phyloP scores from a whole-genome alignment of 495 filamentous ascomycete genomes.

The Trichocladium antarcticum region DNA sequence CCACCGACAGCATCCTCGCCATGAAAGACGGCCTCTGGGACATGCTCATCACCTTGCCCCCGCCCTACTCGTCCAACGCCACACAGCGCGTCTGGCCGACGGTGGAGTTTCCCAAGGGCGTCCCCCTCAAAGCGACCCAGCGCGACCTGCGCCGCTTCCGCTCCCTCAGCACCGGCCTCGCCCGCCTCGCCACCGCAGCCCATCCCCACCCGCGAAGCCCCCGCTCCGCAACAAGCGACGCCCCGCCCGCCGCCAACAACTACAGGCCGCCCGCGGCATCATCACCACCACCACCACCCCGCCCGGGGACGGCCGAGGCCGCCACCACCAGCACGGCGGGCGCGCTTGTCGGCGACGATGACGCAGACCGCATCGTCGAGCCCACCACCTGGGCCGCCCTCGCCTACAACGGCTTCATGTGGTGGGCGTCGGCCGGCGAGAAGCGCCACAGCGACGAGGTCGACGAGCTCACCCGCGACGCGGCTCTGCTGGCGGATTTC shows the following conservation, averaged over 20 bases:
- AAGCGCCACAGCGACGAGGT: constrained; percentile 46
- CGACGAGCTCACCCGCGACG: constrained; percentile 40
- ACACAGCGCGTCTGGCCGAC: constrained; percentile 61
- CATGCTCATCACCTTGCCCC: constrained; percentile 69
- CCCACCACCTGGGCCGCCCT: constrained; percentile 79
- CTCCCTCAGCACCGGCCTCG: constrained; percentile 56
- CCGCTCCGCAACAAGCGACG: constrained; percentile 16
- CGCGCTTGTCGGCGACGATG: constrained; percentile 20
- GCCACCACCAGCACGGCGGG: background rate
- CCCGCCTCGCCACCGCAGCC: constrained; percentile 34
- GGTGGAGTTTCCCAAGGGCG: constrained; percentile 51
- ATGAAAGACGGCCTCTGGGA: constrained; percentile 83
- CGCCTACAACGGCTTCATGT: constrained; percentile 87
- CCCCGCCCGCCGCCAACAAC: constrained; percentile 4
- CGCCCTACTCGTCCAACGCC: constrained; percentile 41
- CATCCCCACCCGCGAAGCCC: constrained; percentile 13
- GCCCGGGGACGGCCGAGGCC: background rate
- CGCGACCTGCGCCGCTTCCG: constrained; percentile 74
- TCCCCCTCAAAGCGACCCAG: constrained; percentile 73
- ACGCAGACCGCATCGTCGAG: constrained; percentile 52
- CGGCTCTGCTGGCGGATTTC: constrained; percentile 36
- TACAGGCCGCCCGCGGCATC: too few species aligned
- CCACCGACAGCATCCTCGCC: constrained; percentile 80
- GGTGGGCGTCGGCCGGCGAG: constrained; percentile 96
- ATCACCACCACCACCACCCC: background rate